phyloP scores from a whole-genome alignment of 805 yeast genomes.

The Lachancea fermentati region DNA sequence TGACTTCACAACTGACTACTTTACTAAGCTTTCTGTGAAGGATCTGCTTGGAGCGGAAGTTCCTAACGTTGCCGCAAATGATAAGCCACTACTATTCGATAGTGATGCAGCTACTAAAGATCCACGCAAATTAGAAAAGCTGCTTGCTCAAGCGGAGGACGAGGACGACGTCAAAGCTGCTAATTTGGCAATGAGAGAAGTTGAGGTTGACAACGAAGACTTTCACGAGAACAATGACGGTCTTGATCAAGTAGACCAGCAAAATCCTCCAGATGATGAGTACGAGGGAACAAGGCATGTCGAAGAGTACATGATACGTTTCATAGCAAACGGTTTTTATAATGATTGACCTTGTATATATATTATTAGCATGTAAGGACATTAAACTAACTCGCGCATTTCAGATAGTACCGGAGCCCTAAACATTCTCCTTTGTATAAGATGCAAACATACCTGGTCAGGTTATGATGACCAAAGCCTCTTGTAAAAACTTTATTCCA shows the following conservation, averaged over 20 bases:
- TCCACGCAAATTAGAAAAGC: constrained; percentile 45
- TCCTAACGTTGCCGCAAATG: constrained; percentile 33
- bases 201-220: constrained; percentile 78
- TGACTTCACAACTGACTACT: constrained; percentile 95
- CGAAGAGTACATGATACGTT: constrained; percentile 94
- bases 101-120: constrained; percentile 31
- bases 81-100: constrained; percentile 32
- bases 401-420: too few species aligned
- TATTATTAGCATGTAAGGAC: neutral
- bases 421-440: too few species aligned
- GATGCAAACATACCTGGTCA: too few species aligned
- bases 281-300: constrained; percentile 65
- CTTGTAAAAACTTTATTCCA: too few species aligned
- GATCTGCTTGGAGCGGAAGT: constrained; percentile 65
- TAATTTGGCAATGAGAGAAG: constrained; percentile 79
- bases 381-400: neutral
- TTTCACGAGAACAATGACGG: constrained; percentile 47
- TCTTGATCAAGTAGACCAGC: constrained; percentile 11
- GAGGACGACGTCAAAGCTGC: constrained; percentile 90
- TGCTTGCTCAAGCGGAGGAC: constrained; percentile 90
- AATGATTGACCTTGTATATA: constrained; percentile 20
- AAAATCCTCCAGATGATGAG: constrained; percentile 31
- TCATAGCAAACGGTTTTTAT: constrained; percentile 77
- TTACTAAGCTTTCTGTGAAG: constrained; percentile 77
- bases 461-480: too few species aligned